Evolutionary conservation across 2,329 filamentous ascomycete genomes (phyloP).

Genomic region (Diaporthe amygdali): DNA sequence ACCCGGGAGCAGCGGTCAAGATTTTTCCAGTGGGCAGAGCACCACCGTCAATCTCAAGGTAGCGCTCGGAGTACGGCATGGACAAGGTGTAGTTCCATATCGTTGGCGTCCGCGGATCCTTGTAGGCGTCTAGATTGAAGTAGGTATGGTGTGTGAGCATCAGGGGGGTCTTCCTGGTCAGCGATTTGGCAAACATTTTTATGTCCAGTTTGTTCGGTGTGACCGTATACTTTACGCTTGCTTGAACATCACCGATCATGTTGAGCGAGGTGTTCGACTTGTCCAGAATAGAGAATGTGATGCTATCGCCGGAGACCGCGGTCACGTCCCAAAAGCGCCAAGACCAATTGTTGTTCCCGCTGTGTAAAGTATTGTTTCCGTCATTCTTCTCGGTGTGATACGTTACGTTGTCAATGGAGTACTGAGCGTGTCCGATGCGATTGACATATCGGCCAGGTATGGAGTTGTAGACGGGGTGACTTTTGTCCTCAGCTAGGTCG

Average conservation of each 20-base stretch:
- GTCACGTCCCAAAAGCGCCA: slow-evolving; percentile 68
- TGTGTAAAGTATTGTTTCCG: slow-evolving; percentile 60
- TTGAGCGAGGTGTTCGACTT: slow-evolving; percentile 61
- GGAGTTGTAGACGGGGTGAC: slow-evolving; percentile 66
- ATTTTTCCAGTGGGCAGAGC: slow-evolving; percentile 68
- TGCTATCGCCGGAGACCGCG: slow-evolving; percentile 57
- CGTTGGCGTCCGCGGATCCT: slow-evolving; percentile 57
- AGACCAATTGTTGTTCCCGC: slow-evolving; percentile 66
- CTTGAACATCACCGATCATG: slow-evolving; percentile 66
- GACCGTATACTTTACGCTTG: slow-evolving; percentile 67
- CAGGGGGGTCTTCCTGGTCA: slow-evolving; percentile 56
- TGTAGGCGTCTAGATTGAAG: slow-evolving; percentile 72
- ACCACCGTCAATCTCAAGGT: slow-evolving; percentile 60
- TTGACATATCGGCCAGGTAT: slow-evolving; percentile 70
- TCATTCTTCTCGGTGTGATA: slow-evolving; percentile 62
- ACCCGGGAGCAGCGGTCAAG: slow-evolving; percentile 56
- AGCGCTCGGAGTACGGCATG: slow-evolving; percentile 65
- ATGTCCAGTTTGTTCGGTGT: slow-evolving; percentile 62
- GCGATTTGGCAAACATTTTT: slow-evolving; percentile 62
- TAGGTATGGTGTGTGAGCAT: slow-evolving; percentile 72
- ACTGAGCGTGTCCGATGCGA: slow-evolving; percentile 64
- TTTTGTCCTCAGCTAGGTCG: slow-evolving; percentile 44
- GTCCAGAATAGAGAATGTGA: slow-evolving; percentile 71
- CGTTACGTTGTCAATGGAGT: slow-evolving; percentile 57
- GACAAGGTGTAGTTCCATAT: slow-evolving; percentile 68